These are phyloP conservation scores for Leccinum obscurum DNA, from an alignment of 768 basidiomycete species.

Conservation along the genomic window DNA sequence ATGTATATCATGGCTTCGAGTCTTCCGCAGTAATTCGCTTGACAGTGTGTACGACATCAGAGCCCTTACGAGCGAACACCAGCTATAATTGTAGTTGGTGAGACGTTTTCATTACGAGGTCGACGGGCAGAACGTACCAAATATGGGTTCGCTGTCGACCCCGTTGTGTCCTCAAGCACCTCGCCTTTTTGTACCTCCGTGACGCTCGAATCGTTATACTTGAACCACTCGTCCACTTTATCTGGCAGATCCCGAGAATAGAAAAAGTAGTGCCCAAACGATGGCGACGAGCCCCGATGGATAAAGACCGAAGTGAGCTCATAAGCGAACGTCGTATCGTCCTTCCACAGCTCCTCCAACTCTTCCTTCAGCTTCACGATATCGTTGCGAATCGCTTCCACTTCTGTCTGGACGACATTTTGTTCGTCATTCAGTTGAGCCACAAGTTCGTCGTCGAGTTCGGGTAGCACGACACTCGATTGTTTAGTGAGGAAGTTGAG, in stretches of 20 bases:
- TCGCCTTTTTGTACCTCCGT: conserved; percentile 75
- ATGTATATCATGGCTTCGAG: conserved; percentile 28
- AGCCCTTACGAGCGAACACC: conserved; percentile 79
- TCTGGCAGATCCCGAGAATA: conserved; percentile 87
- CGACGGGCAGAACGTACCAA: conserved; percentile 51
- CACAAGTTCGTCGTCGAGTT: conserved; percentile 62
- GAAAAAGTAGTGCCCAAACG: conserved; percentile 95
- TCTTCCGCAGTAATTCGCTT: conserved; percentile 52
- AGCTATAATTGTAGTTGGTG: conserved; percentile 46
- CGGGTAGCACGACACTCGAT: conserved; percentile 42
- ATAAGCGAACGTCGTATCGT: conserved; percentile 67
- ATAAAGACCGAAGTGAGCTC: conserved; percentile 95
- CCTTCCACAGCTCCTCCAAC: conserved; percentile 74
- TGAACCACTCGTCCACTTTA: conserved; percentile 86
- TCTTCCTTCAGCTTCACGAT: conserved; percentile 60
- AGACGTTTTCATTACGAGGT: not conserved
- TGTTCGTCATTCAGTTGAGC: conserved; percentile 55
- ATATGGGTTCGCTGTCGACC: conserved; percentile 87
- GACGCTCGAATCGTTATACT: conserved; percentile 93
- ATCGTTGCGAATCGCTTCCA: conserved; percentile 52
- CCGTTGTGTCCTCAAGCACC: conserved; percentile 88
- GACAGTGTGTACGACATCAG: conserved; percentile 79
- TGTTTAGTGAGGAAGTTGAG: conserved; percentile 58
- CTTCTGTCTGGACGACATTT: conserved; percentile 50
- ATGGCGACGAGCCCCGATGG: conserved; percentile 85